Evolutionary conservation across 2,329 filamentous ascomycete genomes (phyloP), one percentile per base, ranked within the genome.

Genomic region (Talaromyces sp.): DNA sequence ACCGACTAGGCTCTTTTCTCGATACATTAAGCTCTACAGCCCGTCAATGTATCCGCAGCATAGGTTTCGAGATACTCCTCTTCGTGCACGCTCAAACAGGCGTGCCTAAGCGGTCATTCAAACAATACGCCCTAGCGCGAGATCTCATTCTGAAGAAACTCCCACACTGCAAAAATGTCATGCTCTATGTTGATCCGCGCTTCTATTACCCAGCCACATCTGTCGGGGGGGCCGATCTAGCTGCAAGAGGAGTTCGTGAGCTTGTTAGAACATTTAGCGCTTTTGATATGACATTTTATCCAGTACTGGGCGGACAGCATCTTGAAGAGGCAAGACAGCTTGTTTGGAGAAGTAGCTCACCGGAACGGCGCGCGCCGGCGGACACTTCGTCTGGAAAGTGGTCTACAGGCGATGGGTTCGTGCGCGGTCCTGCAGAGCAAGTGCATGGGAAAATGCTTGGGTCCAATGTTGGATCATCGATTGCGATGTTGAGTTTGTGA

Each of bases 51-150:
- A 69, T 71, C 46, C 69, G 66, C 49, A 70, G 64, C 44, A 65
- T 72, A 27, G 70, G 70, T 13, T 72, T 72, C 43, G 70, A 72
- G 57, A 44, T 72, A 13, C 69, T 63, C 53, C 67, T 72, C 57
- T 72, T 72, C 49, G 69, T 72, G 19, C 69, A 72, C 47, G 60
- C 57, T n/a, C 64, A 71, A 52, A 60, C 58, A 2, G 68, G 65
- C 8, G 66, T 69, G 16, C 67, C 69, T 17, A 72, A 72, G 49
- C 67, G 69, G 7, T 62, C 65, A 0, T 51, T 70, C 27, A 64
- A 55, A 24, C 58, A 70, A 53, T 72, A 72, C 43, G 63, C 67
- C 43, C 53, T 51, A 3, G 70, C 68, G 0, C 60, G 60, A 8
- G 59, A 54, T 6, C 46, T 68, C 8, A 51, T 72, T 10, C 36